phyloP scores from a whole-genome alignment of 805 yeast genomes.

The Alloascoidea africana region DNA sequence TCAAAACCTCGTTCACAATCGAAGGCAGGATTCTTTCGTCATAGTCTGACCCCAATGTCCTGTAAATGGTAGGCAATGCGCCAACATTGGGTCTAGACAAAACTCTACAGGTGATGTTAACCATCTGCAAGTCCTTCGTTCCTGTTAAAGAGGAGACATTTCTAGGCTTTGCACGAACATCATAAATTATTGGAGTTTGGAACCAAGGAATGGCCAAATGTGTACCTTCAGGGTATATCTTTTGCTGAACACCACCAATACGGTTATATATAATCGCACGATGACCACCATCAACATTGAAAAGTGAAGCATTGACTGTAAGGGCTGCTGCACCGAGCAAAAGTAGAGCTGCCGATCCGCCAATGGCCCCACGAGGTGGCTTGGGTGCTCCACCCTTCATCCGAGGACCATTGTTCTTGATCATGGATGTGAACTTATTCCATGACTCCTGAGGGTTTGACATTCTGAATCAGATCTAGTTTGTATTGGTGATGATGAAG shows the following conservation, averaged over 20 bases:
- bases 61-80: conserved; percentile 70
- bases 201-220: conserved; percentile 91
- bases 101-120: conserved; percentile 96
- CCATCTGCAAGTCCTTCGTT: conserved; percentile 98
- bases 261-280: conserved; percentile 91
- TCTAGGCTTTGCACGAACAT: conserved; percentile 94
- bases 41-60: conserved; percentile 89
- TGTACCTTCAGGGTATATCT: conserved; percentile 85
- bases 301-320: conserved; percentile 2
- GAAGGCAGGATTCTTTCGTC: conserved; percentile 96
- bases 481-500: not conserved
- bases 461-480: not conserved
- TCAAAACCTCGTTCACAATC: conserved; percentile 94
- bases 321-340: not conserved
- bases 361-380: not conserved
- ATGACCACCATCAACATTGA: conserved; percentile 93
- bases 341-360: not conserved
- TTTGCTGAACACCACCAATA: conserved; percentile 67
- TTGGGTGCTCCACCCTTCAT: conserved; percentile 1
- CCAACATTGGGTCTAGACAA: conserved; percentile 73
- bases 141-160: conserved; percentile 94
- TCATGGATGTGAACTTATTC: not conserved
- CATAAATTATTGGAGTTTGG: conserved; percentile 84
- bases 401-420: not conserved
- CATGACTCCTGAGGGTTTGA: not conserved